A percentile compares a stretch with the other conserved stretches of the same genome.
Conservation (phyloP, 371 early-diverging fungal species). For the Chytridium lagenaria region DNA sequence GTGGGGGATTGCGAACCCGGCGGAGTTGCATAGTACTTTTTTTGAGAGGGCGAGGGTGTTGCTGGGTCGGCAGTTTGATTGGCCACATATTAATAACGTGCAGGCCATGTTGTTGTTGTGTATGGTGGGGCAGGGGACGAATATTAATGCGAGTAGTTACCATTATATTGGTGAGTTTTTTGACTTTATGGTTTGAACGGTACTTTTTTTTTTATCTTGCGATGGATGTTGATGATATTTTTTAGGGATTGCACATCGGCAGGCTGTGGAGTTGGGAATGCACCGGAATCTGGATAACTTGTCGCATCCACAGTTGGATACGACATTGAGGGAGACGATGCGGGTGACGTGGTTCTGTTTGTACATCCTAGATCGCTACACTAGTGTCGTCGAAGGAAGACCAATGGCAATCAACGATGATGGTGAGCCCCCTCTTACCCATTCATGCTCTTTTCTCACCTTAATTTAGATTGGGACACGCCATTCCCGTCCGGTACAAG, state of each 20-base stretch:
- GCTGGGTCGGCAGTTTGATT: slow-evolving; percentile 49
- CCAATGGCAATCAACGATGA: slow-evolving; percentile 51
- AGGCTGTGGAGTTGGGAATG: slow-evolving; percentile 53
- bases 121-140: slow-evolving; percentile 50
- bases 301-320: slow-evolving; percentile 37
- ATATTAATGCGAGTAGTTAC: slow-evolving; percentile 46
- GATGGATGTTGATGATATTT: too few species aligned
- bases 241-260: slow-evolving; percentile 52
- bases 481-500: slow-evolving; percentile 39
- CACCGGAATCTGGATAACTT: slow-evolving; percentile 50
- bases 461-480: slow-evolving; percentile 49
- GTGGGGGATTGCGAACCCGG: slow-evolving; percentile 41
- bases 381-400: slow-evolving; percentile 47
- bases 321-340: slow-evolving; percentile 41
- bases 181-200: too few species aligned
- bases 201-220: too few species aligned
- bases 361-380: slow-evolving; percentile 49
- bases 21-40: slow-evolving; percentile 45
- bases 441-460: slow-evolving; percentile 12
- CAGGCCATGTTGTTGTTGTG: slow-evolving; percentile 47
- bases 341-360: slow-evolving; percentile 50
- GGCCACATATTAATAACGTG: slow-evolving; percentile 51
- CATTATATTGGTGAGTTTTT: slow-evolving; percentile 50
- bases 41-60: slow-evolving; percentile 45
- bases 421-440: slow-evolving; percentile 29